Evolutionary conservation across 2,329 filamentous ascomycete genomes (phyloP), one percentile per base, ranked within the genome.

Genomic region (Tolypocladium paradoxum): DNA sequence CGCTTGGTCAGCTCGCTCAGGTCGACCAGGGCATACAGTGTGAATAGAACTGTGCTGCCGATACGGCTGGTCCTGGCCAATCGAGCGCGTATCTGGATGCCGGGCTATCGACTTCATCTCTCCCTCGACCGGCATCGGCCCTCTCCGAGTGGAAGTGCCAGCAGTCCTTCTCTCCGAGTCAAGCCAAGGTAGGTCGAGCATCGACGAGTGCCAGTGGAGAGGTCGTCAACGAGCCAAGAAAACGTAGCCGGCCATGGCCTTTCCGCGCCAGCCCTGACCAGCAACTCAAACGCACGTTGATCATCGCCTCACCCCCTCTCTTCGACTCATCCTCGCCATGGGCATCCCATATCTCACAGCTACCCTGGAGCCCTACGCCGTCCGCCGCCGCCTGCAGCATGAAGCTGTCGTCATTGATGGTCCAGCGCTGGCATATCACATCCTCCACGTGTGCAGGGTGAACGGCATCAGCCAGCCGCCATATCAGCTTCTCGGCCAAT

Each of bases 371-470:
- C 76, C 76, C 0, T 83, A 78, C 63, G 76, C 77, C 2, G 65
- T 69, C 31, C 61, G 68, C 20, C 66, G 65, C 8, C 58, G 64
- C 12, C 67, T 87, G 2, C 59, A 65, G 38, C 66, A 68, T 29
- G 63, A 73, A 38, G 61, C 61, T 6, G 68, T 78, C 22, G 75
- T 81, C 46, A 81, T 95, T 53, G 90, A 96, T 64, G 90, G 90
- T 0, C 90, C 90, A 5, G 84, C 83, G 2, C 71, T 95, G 29
- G 87, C 89, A 1, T 87, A 92, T 65, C 79, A 88, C 65, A 73
- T 91, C 40, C 82, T 87, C 55, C 73, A 82, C 50, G 68, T 81
- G 20, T 77, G 83, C 53, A 70, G 66, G 22, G 68, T 67, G 38
- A 76, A 76, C 61, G 73, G 75, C 49, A 70, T 80, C 38, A 73